Conservation (phyloP, 2,329 filamentous ascomycete species). For the Fusarium abutilonis region DNA sequence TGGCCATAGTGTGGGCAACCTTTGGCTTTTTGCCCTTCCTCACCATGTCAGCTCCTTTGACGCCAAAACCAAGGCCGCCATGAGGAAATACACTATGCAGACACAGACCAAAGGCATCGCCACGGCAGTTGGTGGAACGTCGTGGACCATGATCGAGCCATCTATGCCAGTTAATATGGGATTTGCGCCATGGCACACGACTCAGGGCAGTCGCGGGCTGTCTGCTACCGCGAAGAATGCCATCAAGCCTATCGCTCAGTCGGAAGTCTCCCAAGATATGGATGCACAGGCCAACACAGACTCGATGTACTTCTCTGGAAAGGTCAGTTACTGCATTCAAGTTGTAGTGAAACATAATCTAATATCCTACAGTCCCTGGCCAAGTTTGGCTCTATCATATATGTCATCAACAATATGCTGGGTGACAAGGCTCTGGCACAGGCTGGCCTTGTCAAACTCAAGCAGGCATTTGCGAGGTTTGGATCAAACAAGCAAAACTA, state of each 20-base stretch:
- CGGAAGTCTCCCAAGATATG: slow-evolving; percentile 82
- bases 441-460: slow-evolving; percentile 68
- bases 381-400: slow-evolving; percentile 77
- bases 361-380: slow-evolving; percentile 65
- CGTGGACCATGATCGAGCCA: slow-evolving; percentile 81
- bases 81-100: slow-evolving; percentile 69
- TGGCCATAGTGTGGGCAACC: slow-evolving; percentile 66
- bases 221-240: slow-evolving; percentile 64
- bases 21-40: slow-evolving; percentile 88
- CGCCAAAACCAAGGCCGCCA: slow-evolving; percentile 58
- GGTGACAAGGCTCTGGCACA: slow-evolving; percentile 66
- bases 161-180: slow-evolving; percentile 77
- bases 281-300: slow-evolving; percentile 75
- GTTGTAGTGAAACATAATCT: not conserved
- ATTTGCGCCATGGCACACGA: slow-evolving; percentile 80
- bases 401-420: slow-evolving; percentile 71
- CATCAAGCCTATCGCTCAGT: slow-evolving; percentile 71
- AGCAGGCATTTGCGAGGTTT: slow-evolving; percentile 73
- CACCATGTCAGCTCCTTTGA: slow-evolving; percentile 86
- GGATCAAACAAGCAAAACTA: slow-evolving; percentile 73
- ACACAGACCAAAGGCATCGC: slow-evolving; percentile 88
- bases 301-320: slow-evolving; percentile 95
- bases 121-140: slow-evolving; percentile 74
- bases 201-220: slow-evolving; percentile 60
- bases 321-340: slow-evolving; percentile 57